Base-by-base conservation (phyloP, 208 protist genomes). In the Acanthamoeba polyphaga region DNA sequence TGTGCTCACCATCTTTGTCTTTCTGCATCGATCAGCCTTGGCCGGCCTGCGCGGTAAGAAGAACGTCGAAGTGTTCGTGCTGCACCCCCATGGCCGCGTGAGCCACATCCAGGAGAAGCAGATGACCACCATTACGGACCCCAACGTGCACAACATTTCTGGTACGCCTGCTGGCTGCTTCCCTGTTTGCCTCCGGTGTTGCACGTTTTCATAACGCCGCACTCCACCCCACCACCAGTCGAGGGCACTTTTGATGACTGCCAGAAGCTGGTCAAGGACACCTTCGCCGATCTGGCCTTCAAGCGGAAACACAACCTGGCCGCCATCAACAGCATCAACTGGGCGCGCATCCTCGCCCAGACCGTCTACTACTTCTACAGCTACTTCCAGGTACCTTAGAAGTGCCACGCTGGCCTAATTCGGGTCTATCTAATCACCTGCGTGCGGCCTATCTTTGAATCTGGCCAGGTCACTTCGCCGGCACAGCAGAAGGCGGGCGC, bases 311-410 rank as follows among this genome's bases (percentile, higher is more conserved):
- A 99, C 32, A 60, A 70, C 29, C 96, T 99, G 12, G 98, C 97
- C n/a, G 99, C 98, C 17, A 98, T 99, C 17, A 99, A 99, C 97
- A 99, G 98, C 82, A 99, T 99, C 97, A 99, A 99, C 98, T 99
- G 99, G 98, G 99, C 98, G 2, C 97, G 99, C 58, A 98, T 99
- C 49, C 98, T 99, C 70, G 98, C 98, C n/a, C 99, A 99, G 96
- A 99, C 99, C 24, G 98, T 97, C 13, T 99, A 99, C 97, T 99
- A 99, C 97, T 99, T 99, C 95, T 99, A 98, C 97, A 97, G 97
- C 38, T 99, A 99, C 97, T 98, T 98, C 68, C 97, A 98, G 72
- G 80, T 95, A 22, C 60, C 58, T 64, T 46, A 3, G 43, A 46
- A 46, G 43, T 46, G 43, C 43, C 43, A 46, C 43, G 43, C 43